Evolutionary conservation across 169 alveolate genomes (phyloP).

Genomic region (Plasmodium vivax): DNA sequence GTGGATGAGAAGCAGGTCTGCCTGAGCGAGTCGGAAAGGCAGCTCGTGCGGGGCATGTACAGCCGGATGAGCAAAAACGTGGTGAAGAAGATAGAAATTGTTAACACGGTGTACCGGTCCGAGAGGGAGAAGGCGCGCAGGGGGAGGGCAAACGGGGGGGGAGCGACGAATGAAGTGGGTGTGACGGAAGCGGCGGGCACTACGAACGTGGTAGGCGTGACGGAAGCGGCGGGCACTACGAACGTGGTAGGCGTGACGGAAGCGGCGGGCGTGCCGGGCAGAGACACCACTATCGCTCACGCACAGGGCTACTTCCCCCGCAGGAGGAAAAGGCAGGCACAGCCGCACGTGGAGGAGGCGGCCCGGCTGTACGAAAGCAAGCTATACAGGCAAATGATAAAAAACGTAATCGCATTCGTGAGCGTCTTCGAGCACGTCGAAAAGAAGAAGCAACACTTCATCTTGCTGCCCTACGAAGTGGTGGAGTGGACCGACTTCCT

Average conservation of each 20-base stretch:
- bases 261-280: neutral
- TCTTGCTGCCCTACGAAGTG: conserved; percentile 88
- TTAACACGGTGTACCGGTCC: conserved; percentile 23
- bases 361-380: conserved; percentile 47
- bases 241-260: too few species aligned
- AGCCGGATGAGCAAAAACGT: conserved; percentile 59
- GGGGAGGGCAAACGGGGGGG: neutral
- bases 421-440: conserved; percentile 76
- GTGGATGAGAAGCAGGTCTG: neutral
- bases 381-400: conserved; percentile 68
- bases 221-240: too few species aligned
- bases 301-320: neutral
- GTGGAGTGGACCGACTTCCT: conserved; percentile 85
- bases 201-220: too few species aligned
- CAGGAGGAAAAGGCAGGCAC: neutral
- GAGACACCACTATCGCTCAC: neutral
- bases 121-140: conserved; percentile 13
- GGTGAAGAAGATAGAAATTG: conserved; percentile 32
- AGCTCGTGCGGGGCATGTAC: neutral
- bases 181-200: too few species aligned
- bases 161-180: too few species aligned
- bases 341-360: neutral
- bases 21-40: conserved; percentile 6
- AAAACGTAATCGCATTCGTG: conserved; percentile 76
- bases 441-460: conserved; percentile 78